Conservation (phyloP, 2,329 filamentous ascomycete species). For the Stagonosporopsis chrysanthemi region DNA sequence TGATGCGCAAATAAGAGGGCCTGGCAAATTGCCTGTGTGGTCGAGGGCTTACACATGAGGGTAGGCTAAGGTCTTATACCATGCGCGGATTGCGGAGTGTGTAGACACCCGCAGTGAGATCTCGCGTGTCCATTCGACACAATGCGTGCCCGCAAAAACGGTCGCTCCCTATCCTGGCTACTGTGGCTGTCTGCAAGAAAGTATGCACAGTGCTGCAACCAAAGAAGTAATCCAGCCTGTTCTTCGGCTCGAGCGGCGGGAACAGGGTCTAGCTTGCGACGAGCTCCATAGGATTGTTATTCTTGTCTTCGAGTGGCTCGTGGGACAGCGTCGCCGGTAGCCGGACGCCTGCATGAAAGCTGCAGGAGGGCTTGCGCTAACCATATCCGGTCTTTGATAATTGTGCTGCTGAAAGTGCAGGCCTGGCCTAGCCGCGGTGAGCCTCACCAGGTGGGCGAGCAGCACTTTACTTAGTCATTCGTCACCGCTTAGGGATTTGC, state of each 20-base stretch:
- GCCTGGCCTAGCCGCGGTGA: conserved; percentile 17
- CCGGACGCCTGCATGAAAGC: conserved; percentile 29
- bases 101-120: conserved; percentile 32
- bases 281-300: conserved; percentile 43
- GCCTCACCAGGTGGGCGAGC: conserved; percentile 17
- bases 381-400: conserved; percentile 44
- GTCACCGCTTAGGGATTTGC: background rate
- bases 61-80: conserved; percentile 47
- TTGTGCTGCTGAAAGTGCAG: conserved; percentile 26
- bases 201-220: conserved; percentile 36
- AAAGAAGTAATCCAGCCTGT: conserved; percentile 21
- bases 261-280: conserved; percentile 32
- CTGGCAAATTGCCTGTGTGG: conserved; percentile 33
- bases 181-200: conserved; percentile 25
- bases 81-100: conserved; percentile 17
- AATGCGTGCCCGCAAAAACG: conserved; percentile 31
- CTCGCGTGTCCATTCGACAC: conserved; percentile 28
- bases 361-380: conserved; percentile 37
- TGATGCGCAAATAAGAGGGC: conserved; percentile 11
- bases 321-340: conserved; percentile 13
- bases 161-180: conserved; percentile 28
- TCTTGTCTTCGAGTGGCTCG: conserved; percentile 43
- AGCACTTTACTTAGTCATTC: conserved; percentile 33
- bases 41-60: conserved; percentile 38
- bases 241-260: conserved; percentile 37